These are phyloP conservation scores for Pyrenochaeta sp. DNA, from an alignment of 2,329 filamentous ascomycete species.

Conservation along the genomic window DNA sequence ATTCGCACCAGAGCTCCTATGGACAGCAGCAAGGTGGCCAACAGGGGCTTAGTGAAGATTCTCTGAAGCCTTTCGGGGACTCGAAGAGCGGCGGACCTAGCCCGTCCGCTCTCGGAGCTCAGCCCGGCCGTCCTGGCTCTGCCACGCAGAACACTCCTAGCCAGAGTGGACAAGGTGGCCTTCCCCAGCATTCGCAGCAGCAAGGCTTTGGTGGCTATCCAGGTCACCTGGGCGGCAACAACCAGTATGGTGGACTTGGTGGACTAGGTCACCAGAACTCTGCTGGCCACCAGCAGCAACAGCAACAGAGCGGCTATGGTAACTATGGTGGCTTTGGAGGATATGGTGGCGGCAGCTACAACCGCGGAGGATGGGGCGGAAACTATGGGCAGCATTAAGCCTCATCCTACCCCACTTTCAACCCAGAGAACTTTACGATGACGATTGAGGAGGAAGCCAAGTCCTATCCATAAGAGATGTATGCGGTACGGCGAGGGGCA, in stretches of 20 bases:
- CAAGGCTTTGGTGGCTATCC: slow-evolving; percentile 66
- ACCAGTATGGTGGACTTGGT: slow-evolving; percentile 63
- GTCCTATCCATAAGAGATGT: slow-evolving; percentile 26
- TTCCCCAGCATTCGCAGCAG: slow-evolving; percentile 65
- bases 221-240: slow-evolving; percentile 56
- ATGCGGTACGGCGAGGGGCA: slow-evolving; percentile 34
- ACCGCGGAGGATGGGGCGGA: slow-evolving; percentile 59
- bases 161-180: slow-evolving; percentile 60
- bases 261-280: slow-evolving; percentile 60
- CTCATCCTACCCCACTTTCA: slow-evolving; percentile 3
- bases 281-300: slow-evolving; percentile 51
- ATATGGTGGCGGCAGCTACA: slow-evolving; percentile 51
- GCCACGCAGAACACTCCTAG: slow-evolving; percentile 66
- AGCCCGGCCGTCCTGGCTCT: slow-evolving; percentile 70
- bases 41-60: slow-evolving; percentile 60
- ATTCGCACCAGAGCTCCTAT: slow-evolving; percentile 59
- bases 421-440: slow-evolving; percentile 9
- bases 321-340: slow-evolving; percentile 52
- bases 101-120: slow-evolving; percentile 64
- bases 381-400: slow-evolving; percentile 55
- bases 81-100: slow-evolving; percentile 66
- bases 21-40: slow-evolving; percentile 61
- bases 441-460: slow-evolving; percentile 31
- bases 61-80: slow-evolving; percentile 66
- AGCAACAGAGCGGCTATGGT: slow-evolving; percentile 52